Conservation (phyloP, 768 basidiomycete genomes). For the Lactarius tabidus region DNA sequence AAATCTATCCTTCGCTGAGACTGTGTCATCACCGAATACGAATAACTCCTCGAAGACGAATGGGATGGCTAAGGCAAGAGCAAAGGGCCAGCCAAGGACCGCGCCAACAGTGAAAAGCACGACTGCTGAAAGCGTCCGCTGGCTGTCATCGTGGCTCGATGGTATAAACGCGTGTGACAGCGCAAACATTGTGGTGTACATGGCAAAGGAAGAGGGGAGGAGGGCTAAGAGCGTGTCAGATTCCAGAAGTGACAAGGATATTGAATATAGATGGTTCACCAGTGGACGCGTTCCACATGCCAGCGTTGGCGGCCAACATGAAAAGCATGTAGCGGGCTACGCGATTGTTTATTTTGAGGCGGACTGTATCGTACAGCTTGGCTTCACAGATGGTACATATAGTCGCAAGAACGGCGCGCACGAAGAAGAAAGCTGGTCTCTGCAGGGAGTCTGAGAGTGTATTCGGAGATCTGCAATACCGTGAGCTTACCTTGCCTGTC, state of each 20-base stretch:
- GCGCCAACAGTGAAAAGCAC: slow-evolving; percentile 74
- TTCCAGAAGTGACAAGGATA: not conserved
- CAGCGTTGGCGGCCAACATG: slow-evolving; percentile 77
- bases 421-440: slow-evolving; percentile 86
- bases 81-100: slow-evolving; percentile 95
- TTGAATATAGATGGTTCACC: slow-evolving; percentile 44
- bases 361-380: slow-evolving; percentile 75
- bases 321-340: slow-evolving; percentile 94
- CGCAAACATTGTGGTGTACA: slow-evolving; percentile 83
- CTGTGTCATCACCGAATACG: slow-evolving; percentile 63
- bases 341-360: slow-evolving; percentile 77
- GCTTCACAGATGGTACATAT: slow-evolving; percentile 75
- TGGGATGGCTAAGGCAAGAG: slow-evolving; percentile 81
- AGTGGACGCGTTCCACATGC: slow-evolving; percentile 91
- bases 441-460: slow-evolving; percentile 33
- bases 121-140: slow-evolving; percentile 62
- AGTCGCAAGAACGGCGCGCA: slow-evolving; percentile 75
- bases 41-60: slow-evolving; percentile 90
- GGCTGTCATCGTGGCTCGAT: slow-evolving; percentile 47
- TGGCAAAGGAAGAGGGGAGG: slow-evolving; percentile 91
- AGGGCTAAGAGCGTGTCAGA: slow-evolving; percentile 54
- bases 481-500: slow-evolving; percentile 63
- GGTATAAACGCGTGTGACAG: slow-evolving; percentile 64
- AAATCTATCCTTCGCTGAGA: slow-evolving; percentile 40
- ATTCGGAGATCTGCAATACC: slow-evolving; percentile 13